A percentile compares a stretch with the other conserved stretches of the same genome.
Conservation (phyloP, 345 rosid species). For the Sisymbrium irio region DNA sequence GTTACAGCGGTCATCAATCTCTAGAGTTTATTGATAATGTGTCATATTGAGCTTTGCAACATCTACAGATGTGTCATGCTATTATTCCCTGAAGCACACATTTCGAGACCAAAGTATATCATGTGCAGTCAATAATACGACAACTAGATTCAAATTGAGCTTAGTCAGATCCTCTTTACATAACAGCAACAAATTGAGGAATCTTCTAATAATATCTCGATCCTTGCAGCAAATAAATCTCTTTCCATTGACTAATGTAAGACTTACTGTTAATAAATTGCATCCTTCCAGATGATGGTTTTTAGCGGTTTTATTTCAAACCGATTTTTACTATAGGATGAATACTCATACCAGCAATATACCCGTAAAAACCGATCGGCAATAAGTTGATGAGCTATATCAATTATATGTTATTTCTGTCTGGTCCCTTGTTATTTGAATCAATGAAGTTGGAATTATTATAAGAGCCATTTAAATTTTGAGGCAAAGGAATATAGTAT, state of each 20-base stretch:
- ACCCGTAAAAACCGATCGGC: too few relatives aligned
- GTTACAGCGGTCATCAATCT: background rate
- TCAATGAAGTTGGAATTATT: too few relatives aligned
- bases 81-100: background rate
- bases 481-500: background rate
- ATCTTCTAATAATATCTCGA: background rate
- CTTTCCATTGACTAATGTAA: background rate
- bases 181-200: conserved; percentile 15
- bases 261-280: too few relatives aligned
- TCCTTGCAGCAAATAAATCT: background rate
- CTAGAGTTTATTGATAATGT: background rate
- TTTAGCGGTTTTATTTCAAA: background rate
- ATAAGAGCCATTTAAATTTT: background rate
- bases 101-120: background rate
- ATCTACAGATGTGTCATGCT: background rate
- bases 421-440: too few relatives aligned
- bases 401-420: background rate
- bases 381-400: background rate
- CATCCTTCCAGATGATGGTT: background rate
- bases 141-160: background rate
- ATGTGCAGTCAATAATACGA: conserved; percentile 1
- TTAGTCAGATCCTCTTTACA: background rate
- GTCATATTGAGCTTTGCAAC: background rate
- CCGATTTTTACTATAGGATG: too few relatives aligned
- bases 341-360: background rate